A percentile compares a stretch with the other conserved stretches of the same genome.
These are phyloP conservation scores for Didymella exigua DNA, from an alignment of 2,329 filamentous ascomycete species.

Conservation along the genomic window DNA sequence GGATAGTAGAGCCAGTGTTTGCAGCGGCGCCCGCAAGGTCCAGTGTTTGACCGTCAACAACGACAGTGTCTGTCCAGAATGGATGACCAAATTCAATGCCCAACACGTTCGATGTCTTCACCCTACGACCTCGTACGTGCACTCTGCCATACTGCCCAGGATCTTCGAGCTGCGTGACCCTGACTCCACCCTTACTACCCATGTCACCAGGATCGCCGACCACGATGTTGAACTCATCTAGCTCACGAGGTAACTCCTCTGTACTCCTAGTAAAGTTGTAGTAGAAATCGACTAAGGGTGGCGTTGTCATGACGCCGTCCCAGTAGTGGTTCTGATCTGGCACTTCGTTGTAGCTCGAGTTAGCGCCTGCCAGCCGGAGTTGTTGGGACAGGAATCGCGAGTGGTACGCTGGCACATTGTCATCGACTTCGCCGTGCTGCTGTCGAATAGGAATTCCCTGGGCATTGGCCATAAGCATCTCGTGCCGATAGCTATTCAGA, in stretches of 20 bases:
- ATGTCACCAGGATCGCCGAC: conserved; percentile 60
- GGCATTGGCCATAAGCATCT: conserved; percentile 59
- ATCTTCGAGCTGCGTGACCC: conserved; percentile 56
- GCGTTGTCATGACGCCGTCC: conserved; percentile 61
- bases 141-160: conserved; percentile 60
- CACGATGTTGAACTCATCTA: conserved; percentile 54
- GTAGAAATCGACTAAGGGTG: conserved; percentile 57
- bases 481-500: conserved; percentile 60
- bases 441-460: conserved; percentile 60
- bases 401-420: conserved; percentile 65
- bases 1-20: background rate
- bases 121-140: conserved; percentile 43
- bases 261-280: conserved; percentile 37
- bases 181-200: conserved; percentile 58
- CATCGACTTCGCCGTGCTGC: conserved; percentile 62
- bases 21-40: background rate
- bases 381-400: conserved; percentile 61
- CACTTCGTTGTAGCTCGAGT: conserved; percentile 58
- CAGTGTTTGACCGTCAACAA: conserved; percentile 33
- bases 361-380: conserved; percentile 50
- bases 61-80: conserved; percentile 21
- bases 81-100: conserved; percentile 36
- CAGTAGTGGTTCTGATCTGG: conserved; percentile 59
- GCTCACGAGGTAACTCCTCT: conserved; percentile 23
- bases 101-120: conserved; percentile 44